Evolutionary conservation across 176 grass and related monocot species (phyloP).

Genomic region (Ensete glaucum): DNA sequence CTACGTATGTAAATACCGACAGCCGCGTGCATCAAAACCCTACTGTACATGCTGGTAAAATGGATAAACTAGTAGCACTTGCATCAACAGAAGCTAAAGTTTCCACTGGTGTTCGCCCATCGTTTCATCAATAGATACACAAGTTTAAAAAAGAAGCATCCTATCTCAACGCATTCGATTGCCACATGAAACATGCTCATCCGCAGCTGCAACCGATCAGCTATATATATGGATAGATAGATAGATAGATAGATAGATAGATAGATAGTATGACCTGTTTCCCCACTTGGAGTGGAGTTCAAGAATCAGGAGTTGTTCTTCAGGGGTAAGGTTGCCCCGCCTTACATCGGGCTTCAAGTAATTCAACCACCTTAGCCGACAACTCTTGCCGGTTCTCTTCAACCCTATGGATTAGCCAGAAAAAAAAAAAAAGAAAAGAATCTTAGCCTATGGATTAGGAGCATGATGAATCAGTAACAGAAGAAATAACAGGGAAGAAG

Average conservation of each 20-base stretch:
- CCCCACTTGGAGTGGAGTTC: constrained; percentile 17
- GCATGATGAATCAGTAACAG: neutral
- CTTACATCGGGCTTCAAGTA: constrained; percentile 16
- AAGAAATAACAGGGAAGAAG: neutral
- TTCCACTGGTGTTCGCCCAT: no score
- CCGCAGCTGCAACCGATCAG: no score
- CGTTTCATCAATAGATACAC: no score
- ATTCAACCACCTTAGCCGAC: constrained; percentile 13
- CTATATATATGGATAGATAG: no score
- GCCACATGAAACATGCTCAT: no score
- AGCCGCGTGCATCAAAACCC: no score
- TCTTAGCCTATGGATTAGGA: neutral
- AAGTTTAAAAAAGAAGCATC: no score
- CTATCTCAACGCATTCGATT: no score
- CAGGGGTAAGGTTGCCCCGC: constrained; percentile 7
- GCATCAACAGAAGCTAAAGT: no score
- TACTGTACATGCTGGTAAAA: no score
- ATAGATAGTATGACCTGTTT: neutral
- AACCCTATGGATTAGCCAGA: neutral
- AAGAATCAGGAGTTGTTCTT: constrained; percentile 9
- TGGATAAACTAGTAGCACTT: no score
- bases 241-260: no score
- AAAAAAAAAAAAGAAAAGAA: neutral
- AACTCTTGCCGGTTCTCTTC: constrained; percentile 15
- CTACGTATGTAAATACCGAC: neutral